Evolutionary conservation across 176 grass and related monocot species (phyloP), one percentile per base, ranked within the genome.

Genomic region (Eleusine coracana): DNA sequence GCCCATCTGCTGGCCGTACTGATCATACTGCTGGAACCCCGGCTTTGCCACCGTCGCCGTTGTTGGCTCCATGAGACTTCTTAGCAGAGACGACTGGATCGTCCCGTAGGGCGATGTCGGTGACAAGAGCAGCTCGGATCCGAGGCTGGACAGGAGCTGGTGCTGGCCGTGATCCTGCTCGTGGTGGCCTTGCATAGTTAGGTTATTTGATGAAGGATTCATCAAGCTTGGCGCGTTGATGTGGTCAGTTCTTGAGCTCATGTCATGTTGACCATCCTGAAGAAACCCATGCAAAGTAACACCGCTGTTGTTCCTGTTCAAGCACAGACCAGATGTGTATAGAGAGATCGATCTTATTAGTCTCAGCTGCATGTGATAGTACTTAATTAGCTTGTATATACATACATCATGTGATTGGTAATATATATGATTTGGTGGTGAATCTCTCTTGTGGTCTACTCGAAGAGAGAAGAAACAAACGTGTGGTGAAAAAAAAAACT

Each of bases 201-300:
- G 80, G 76, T 89, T 81, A 77, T 84, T 69, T 8, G 91, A 25
- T 21, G 88, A 83, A 10, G 84, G 42, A 7, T 64, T 83, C 74
- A 72, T 84, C 76, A 83, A 18, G 75, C 87, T 76, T 38, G 73
- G 59, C 16, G 63, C 58, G 55, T 14, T 80, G 52, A 76, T 71
- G 50, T 49, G 16, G 39, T 71, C 82, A 0, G 88, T 81, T 85
- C 77, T 81, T 85, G 87, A 85, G 80, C 75, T 90, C 80, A 90
- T 83, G 70, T 90, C 84, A 5, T 76, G 84, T 70, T 80, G 80
- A 7, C 63, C 70, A 17, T 75, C 84, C 79, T 87, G 88, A 41
- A 90, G 74, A 62, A 90, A 90, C 70, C 85, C 88, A 70, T 83
- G 84, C 84, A 89, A 40, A 55, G 63, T 78, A 29, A 68, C 55